These are phyloP conservation scores for Nigrospora sphaerica DNA, from an alignment of 2,329 filamentous ascomycete species.

Conservation along the genomic window DNA sequence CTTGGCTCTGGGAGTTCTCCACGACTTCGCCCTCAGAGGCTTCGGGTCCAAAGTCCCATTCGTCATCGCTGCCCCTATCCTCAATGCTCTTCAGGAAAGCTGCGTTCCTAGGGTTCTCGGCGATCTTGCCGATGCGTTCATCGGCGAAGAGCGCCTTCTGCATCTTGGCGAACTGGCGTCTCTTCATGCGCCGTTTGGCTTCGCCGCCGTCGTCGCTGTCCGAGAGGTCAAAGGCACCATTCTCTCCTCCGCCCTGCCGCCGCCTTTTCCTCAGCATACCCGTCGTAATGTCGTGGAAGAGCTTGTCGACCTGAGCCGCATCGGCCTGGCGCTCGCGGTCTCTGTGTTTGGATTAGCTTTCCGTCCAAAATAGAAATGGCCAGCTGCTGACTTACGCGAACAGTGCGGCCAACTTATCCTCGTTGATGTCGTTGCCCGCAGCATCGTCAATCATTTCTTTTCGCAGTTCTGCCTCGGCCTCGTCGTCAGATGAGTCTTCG, in stretches of 20 bases:
- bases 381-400: conserved; percentile 63
- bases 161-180: conserved; percentile 85
- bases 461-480: conserved; percentile 63
- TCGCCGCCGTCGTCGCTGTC: conserved; percentile 88
- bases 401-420: conserved; percentile 75
- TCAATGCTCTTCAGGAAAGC: conserved; percentile 90
- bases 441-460: conserved; percentile 89
- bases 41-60: conserved; percentile 59
- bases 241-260: conserved; percentile 43
- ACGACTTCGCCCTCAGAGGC: conserved; percentile 26
- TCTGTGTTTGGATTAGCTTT: conserved; percentile 30
- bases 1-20: conserved; percentile 29
- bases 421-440: conserved; percentile 68
- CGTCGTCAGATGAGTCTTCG: conserved; percentile 72
- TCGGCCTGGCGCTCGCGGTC: conserved; percentile 74
- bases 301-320: conserved; percentile 81
- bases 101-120: conserved; percentile 78
- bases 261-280: conserved; percentile 76
- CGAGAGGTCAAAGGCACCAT: conserved; percentile 74
- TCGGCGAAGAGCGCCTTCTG: conserved; percentile 81
- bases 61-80: conserved; percentile 69
- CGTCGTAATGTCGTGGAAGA: conserved; percentile 88
- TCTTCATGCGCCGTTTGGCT: conserved; percentile 70
- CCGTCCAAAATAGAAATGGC: no score
- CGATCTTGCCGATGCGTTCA: conserved; percentile 85